These are phyloP conservation scores for Brassica nigra DNA, from an alignment of 345 rosid species.

Conservation along the genomic window DNA sequence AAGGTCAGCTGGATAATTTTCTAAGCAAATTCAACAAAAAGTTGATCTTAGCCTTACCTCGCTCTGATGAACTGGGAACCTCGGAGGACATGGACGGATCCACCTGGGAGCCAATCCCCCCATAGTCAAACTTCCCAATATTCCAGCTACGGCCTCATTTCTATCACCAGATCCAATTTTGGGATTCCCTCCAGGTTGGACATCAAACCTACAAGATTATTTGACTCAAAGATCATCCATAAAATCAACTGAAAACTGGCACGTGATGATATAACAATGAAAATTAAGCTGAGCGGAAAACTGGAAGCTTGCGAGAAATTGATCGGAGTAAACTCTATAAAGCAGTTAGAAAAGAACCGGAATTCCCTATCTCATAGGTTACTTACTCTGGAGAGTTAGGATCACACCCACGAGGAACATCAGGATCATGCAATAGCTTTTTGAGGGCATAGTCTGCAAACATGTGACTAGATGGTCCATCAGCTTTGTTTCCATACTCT, in stretches of 20 bases:
- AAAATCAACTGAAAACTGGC: constrained; percentile 28
- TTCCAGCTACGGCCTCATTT: constrained; percentile 62
- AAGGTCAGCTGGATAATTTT: constrained; percentile 11
- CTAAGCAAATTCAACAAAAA: too few relatives aligned
- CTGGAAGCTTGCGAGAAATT: constrained; percentile 9
- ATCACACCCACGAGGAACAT: constrained; percentile 73
- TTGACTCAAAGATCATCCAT: constrained; percentile 21
- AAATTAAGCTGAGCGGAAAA: constrained; percentile 10
- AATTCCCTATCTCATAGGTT: not conserved
- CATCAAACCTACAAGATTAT: constrained; percentile 67
- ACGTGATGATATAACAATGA: not conserved
- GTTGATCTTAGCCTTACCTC: constrained; percentile 55
- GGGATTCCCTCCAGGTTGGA: constrained; percentile 67
- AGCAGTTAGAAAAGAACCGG: not conserved
- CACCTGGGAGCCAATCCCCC: constrained; percentile 70
- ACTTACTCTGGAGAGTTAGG: constrained; percentile 79
- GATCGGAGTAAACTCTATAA: constrained; percentile 6
- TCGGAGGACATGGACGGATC: constrained; percentile 88
- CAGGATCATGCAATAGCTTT: constrained; percentile 78
- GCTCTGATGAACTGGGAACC: constrained; percentile 70
- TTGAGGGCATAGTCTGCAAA: constrained; percentile 50
- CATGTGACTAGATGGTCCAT: constrained; percentile 49
- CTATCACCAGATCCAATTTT: constrained; percentile 90
- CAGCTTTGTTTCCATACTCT: constrained; percentile 56
- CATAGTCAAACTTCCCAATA: constrained; percentile 52